A percentile compares a stretch with the other conserved stretches of the same genome.
Evolutionary conservation across 805 yeast genomes (phyloP).

Genomic region (Debaryomyces castellii): DNA sequence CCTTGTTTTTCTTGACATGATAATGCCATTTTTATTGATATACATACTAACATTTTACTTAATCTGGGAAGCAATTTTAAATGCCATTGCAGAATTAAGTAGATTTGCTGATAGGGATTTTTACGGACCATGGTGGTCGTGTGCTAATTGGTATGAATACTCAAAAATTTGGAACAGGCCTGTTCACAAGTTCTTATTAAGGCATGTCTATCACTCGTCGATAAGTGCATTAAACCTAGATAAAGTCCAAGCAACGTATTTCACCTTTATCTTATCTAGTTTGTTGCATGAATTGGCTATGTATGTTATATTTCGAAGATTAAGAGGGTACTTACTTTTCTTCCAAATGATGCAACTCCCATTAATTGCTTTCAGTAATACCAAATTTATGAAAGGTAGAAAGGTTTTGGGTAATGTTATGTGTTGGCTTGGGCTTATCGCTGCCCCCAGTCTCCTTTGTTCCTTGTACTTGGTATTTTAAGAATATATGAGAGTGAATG

Average conservation of each 20-base stretch:
- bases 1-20: slow-evolving; percentile 62
- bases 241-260: slow-evolving; percentile 66
- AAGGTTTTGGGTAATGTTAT: slow-evolving; percentile 72
- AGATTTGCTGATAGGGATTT: slow-evolving; percentile 87
- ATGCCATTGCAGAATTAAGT: slow-evolving; percentile 86
- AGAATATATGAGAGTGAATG: slow-evolving; percentile 1
- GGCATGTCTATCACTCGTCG: slow-evolving; percentile 93
- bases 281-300: slow-evolving; percentile 88
- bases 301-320: slow-evolving; percentile 78
- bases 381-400: slow-evolving; percentile 54
- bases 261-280: slow-evolving; percentile 79
- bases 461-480: slow-evolving; percentile 78
- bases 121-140: slow-evolving; percentile 98
- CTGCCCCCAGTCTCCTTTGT: slow-evolving; percentile 88
- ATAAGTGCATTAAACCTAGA: slow-evolving; percentile 71
- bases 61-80: slow-evolving; percentile 94
- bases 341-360: slow-evolving; percentile 91
- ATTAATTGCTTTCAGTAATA: slow-evolving; percentile 60
- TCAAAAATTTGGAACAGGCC: slow-evolving; percentile 94
- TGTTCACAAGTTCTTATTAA: slow-evolving; percentile 80
- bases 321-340: slow-evolving; percentile 76
- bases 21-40: slow-evolving; percentile 75
- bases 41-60: slow-evolving; percentile 80
- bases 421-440: slow-evolving; percentile 89
- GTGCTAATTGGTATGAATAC: slow-evolving; percentile 89